Conservation (phyloP, 495 filamentous ascomycete species). For the Bryoglossum gracile region DNA sequence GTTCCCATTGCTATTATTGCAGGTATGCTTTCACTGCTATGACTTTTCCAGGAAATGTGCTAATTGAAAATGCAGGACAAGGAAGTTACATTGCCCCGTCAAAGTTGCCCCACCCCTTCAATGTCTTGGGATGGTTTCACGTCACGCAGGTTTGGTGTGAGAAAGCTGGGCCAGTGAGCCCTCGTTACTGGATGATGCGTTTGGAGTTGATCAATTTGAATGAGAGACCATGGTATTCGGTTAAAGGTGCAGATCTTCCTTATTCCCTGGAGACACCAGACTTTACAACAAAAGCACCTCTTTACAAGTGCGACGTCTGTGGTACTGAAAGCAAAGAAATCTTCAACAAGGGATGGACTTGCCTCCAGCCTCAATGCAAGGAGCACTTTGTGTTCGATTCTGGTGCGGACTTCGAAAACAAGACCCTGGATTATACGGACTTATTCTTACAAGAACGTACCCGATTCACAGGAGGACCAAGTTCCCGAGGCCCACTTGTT, state of each 20-base stretch:
- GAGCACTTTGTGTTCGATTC: slow-evolving; percentile 53
- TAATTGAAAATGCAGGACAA: slow-evolving; percentile 40
- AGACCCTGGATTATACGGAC: slow-evolving; percentile 45
- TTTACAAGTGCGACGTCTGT: slow-evolving; percentile 23
- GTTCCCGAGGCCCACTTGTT: slow-evolving; percentile 30
- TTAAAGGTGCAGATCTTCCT: slow-evolving; percentile 25
- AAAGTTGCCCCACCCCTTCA: slow-evolving; percentile 55
- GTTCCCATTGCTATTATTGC: slow-evolving; percentile 51
- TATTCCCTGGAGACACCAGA: background rate
- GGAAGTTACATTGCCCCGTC: slow-evolving; percentile 44
- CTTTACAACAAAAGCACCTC: background rate
- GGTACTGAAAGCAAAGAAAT: slow-evolving; percentile 28
- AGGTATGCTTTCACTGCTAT: slow-evolving; percentile 32
- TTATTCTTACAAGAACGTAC: slow-evolving; percentile 49
- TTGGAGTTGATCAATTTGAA: slow-evolving; percentile 61
- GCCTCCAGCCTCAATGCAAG: slow-evolving; percentile 50
- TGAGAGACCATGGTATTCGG: slow-evolving; percentile 63
- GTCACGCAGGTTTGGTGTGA: slow-evolving; percentile 70
- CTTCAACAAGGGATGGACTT: slow-evolving; percentile 57
- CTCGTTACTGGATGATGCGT: slow-evolving; percentile 49
- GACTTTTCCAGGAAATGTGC: background rate
- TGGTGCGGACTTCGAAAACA: slow-evolving; percentile 19
- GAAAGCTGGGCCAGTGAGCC: slow-evolving; percentile 31
- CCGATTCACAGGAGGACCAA: slow-evolving; percentile 7
- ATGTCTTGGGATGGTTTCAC: slow-evolving; percentile 67